Evolutionary conservation across 179 eudicot species (phyloP).

Genomic region (Spergularia azorica): DNA sequence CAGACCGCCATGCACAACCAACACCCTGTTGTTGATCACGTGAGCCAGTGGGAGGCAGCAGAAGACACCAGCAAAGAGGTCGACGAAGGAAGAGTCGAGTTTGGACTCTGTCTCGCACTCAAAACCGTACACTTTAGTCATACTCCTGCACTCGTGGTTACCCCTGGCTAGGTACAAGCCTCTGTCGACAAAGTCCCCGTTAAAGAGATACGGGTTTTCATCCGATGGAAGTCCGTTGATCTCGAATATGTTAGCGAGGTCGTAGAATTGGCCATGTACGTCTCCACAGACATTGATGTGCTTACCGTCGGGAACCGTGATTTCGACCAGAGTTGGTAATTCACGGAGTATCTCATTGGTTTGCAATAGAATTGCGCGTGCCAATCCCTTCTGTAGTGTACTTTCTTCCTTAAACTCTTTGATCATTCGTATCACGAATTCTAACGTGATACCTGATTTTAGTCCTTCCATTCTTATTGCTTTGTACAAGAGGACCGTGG

Average conservation of each 20-base stretch:
- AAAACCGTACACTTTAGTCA: neutral
- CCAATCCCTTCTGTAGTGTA: too few relatives aligned
- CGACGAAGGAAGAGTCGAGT: neutral
- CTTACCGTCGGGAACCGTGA: neutral
- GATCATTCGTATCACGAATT: too few relatives aligned
- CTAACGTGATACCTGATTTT: too few relatives aligned
- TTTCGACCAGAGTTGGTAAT: neutral
- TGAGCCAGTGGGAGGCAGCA: neutral
- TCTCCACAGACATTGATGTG: neutral
- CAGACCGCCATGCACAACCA: neutral
- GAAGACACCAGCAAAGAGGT: neutral
- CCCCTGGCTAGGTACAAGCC: neutral
- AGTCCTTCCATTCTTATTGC: too few relatives aligned
- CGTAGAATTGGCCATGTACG: neutral
- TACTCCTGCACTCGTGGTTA: neutral
- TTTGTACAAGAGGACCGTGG: too few relatives aligned
- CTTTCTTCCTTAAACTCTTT: too few relatives aligned
- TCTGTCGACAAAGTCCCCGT: neutral
- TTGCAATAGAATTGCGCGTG: too few relatives aligned
- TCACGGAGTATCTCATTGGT: neutral
- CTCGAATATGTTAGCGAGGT: neutral
- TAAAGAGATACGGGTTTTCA: neutral
- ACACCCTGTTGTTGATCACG: slow-evolving; percentile 4
- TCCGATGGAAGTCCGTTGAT: neutral
- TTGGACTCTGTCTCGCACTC: neutral